A percentile compares a stretch with the other conserved stretches of the same genome.
These are phyloP conservation scores for Oryza meyeriana DNA, from an alignment of 176 grass and related monocot species.

Conservation along the genomic window DNA sequence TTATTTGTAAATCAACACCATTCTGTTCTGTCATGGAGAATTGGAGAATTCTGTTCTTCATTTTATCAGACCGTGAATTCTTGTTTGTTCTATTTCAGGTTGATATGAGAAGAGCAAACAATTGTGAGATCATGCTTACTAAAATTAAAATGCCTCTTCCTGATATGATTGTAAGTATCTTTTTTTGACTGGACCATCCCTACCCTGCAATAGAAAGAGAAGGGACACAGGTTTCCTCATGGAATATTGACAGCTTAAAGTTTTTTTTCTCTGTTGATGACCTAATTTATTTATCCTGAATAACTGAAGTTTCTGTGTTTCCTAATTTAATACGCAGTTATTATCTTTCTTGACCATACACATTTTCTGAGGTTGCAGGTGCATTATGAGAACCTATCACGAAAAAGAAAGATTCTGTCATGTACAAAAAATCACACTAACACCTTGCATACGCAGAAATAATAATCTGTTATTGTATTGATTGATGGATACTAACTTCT, in stretches of 20 bases:
- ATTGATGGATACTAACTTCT: conserved; percentile 5
- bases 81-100: conserved; percentile 62
- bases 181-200: conserved; percentile 5
- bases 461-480: not conserved
- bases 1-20: conserved; percentile 15
- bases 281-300: not conserved
- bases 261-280: conserved; percentile 6
- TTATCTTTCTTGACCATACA: not conserved
- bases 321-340: not conserved
- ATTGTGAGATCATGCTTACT: conserved; percentile 99
- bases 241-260: not conserved
- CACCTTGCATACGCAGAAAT: not conserved
- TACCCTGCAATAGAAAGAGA: conserved; percentile 12
- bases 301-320: conserved; percentile 5
- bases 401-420: not conserved
- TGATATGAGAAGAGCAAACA: conserved; percentile 97
- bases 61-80: not conserved
- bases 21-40: not conserved
- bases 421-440: not conserved
- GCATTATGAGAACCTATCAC: not conserved
- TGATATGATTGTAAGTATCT: conserved; percentile 93
- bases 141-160: conserved; percentile 99
- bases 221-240: conserved; percentile 10
- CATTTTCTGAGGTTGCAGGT: not conserved
- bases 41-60: conserved; percentile 8